A percentile compares a stretch with the other conserved stretches of the same genome.
Conservation (phyloP, 2,329 filamentous ascomycete species). For the Seiridium unicorne region DNA sequence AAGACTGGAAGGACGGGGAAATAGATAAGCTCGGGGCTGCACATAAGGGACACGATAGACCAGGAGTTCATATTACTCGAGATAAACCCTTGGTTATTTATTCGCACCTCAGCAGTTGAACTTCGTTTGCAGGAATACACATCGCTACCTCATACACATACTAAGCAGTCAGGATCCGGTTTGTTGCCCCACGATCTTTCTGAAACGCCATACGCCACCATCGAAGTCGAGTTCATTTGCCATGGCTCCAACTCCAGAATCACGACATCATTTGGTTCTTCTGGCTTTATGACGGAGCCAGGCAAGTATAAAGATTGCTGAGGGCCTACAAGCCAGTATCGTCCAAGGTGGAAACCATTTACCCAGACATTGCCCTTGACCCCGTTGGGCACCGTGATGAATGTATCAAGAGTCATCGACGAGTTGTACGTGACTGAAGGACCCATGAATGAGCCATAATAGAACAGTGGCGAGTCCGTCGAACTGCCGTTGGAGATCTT, state of each 20-base stretch:
- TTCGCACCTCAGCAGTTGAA: too few species aligned
- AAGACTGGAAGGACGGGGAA: too few species aligned
- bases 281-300: slow-evolving; percentile 32
- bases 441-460: slow-evolving; percentile 27
- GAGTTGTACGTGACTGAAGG: slow-evolving; percentile 24
- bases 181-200: slow-evolving; percentile 27
- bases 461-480: slow-evolving; percentile 25
- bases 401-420: slow-evolving; percentile 28
- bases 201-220: slow-evolving; percentile 20
- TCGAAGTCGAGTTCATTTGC: slow-evolving; percentile 8
- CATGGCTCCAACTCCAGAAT: slow-evolving; percentile 42
- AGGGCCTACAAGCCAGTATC: slow-evolving; percentile 46
- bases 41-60: too few species aligned
- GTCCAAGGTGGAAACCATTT: slow-evolving; percentile 42
- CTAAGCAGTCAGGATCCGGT: slow-evolving; percentile 23
- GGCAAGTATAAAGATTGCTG: slow-evolving; percentile 47
- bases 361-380: slow-evolving; percentile 45
- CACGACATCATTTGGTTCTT: slow-evolving; percentile 35
- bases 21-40: too few species aligned
- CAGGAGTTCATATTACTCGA: too few species aligned
- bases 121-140: too few species aligned
- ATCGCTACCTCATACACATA: background rate
- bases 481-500: background rate
- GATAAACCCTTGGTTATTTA: too few species aligned
- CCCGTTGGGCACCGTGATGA: slow-evolving; percentile 36